phyloP scores from a whole-genome alignment of 768 basidiomycete genomes.

The Xerocomus potaroensis region DNA sequence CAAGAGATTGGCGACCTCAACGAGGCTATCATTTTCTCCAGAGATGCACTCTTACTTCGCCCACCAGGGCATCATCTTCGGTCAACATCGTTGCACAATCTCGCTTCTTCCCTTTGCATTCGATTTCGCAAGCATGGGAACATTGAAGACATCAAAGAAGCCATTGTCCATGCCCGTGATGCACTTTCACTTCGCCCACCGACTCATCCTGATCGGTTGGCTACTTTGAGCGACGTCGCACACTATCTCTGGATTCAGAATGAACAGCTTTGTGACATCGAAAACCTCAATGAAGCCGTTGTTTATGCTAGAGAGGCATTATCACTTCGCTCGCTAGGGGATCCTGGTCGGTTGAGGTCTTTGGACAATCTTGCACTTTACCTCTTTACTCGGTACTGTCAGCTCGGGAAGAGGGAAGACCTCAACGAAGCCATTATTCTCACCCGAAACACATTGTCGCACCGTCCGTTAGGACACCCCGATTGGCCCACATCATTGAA shows the following conservation, averaged over 20 bases:
- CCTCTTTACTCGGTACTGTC: conserved; percentile 5
- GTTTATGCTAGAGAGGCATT: neutral
- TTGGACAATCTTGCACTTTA: neutral
- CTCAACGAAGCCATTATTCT: conserved; percentile 8
- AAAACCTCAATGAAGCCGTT: neutral
- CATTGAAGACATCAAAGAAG: neutral
- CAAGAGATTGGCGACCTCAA: neutral
- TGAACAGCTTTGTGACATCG: neutral
- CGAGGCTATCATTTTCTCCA: neutral
- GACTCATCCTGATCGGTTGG: neutral
- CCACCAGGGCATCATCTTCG: neutral
- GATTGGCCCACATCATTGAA: neutral
- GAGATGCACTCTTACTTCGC: neutral
- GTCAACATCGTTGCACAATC: neutral
- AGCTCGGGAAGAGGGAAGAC: neutral
- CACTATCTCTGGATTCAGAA: neutral
- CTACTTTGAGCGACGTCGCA: neutral
- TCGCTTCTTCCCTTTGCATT: neutral
- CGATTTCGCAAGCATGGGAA: neutral
- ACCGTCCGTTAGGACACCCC: neutral
- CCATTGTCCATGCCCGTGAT: neutral
- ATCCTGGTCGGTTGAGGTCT: neutral
- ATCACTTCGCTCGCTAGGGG: neutral
- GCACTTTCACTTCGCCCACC: neutral
- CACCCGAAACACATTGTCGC: neutral